These are phyloP conservation scores for Sicyos baderoa DNA, from an alignment of 306 rosid genomes.

Conservation along the genomic window DNA sequence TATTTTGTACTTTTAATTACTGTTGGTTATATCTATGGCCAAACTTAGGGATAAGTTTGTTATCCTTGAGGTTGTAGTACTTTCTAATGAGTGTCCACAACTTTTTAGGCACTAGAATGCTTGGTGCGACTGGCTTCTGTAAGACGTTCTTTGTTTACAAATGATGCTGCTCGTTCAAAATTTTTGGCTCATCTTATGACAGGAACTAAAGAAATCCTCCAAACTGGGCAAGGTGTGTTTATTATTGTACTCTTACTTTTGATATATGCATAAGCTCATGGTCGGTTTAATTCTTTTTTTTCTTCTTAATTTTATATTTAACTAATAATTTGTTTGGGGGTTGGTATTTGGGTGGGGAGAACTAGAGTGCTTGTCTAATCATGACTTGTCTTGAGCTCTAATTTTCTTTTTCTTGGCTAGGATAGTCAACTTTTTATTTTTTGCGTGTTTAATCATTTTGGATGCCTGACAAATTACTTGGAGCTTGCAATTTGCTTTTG, in stretches of 20 bases:
- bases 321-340: not conserved
- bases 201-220: constrained; percentile 98
- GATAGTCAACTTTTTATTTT: not conserved
- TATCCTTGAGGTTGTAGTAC: not conserved
- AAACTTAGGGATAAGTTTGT: too few species aligned
- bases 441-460: not conserved
- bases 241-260: constrained; percentile 28
- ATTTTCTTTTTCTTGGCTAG: not conserved
- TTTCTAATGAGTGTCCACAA: constrained; percentile 31
- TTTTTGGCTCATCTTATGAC: constrained; percentile 98
- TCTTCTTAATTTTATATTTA: not conserved
- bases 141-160: constrained; percentile 95
- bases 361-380: not conserved
- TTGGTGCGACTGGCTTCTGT: constrained; percentile 98
- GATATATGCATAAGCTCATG: constrained; percentile 12
- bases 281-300: not conserved
- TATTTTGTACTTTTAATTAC: too few species aligned
- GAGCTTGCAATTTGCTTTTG: constrained; percentile 3
- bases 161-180: constrained; percentile 92
- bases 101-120: constrained; percentile 96
- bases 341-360: not conserved
- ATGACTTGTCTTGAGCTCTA: constrained; percentile 7
- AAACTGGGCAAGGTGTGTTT: constrained; percentile 92
- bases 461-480: constrained; percentile 1
- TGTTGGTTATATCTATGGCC: too few species aligned